phyloP scores from a whole-genome alignment of 805 yeast species.

The Saitoella complicata region DNA sequence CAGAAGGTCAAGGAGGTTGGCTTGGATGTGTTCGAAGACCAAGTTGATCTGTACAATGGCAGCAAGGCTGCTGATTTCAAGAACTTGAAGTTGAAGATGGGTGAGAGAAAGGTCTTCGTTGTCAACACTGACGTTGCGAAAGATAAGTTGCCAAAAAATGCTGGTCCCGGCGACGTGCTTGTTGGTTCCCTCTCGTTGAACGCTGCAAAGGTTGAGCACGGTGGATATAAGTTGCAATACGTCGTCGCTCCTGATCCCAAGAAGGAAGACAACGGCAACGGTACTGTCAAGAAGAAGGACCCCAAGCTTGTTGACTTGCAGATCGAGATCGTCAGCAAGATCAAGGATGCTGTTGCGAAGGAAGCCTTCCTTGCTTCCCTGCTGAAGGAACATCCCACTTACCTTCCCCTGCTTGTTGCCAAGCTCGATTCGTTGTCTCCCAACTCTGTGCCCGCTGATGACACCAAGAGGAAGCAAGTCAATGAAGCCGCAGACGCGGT shows the following conservation, averaged over 20 bases:
- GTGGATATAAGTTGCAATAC: not conserved
- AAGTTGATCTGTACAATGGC: constrained; percentile 1
- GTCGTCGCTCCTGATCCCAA: not conserved
- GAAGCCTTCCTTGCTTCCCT: not conserved
- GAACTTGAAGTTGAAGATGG: not conserved
- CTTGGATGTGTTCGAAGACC: not conserved
- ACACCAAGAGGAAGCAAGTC: not conserved
- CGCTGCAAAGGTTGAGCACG: not conserved
- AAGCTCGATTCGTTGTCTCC: not conserved
- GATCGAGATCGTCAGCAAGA: not conserved
- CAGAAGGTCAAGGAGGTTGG: not conserved
- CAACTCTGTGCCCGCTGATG: too few relatives aligned
- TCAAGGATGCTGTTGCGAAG: not conserved
- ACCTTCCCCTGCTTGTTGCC: not conserved
- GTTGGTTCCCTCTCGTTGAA: not conserved
- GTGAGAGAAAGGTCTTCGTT: not conserved
- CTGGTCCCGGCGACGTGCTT: not conserved
- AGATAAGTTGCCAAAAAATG: not conserved
- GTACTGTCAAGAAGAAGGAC: not conserved
- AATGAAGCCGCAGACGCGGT: not conserved
- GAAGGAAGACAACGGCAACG: not conserved
- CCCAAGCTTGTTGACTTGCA: not conserved
- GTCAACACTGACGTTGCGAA: not conserved
- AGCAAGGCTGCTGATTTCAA: not conserved
- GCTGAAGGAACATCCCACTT: not conserved